Evolutionary conservation across 257 asterid species (phyloP), one percentile per base, ranked within the genome.

Genomic region (Solanum bukasovii): DNA sequence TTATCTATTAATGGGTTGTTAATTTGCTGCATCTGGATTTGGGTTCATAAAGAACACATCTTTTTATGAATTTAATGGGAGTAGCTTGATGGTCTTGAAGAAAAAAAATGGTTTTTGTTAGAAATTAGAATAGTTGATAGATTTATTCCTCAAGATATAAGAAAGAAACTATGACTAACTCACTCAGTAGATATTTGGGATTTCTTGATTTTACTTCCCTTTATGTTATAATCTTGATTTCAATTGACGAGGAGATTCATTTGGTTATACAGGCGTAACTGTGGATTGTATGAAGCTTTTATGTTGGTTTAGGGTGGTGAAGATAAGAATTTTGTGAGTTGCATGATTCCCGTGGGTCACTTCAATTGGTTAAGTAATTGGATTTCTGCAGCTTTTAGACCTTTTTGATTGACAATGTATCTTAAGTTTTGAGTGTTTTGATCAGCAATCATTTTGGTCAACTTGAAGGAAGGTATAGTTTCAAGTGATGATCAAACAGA

Each of bases 401-500:
- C 83, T 88, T 90, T 59, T 40, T 16, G 65, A 37, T 89, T 82
- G 86, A 82, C 10, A 9, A 49, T 29, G 42, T 14, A 68, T 31
- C 31, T 86, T 14, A 27, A 83, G 44, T 72, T 59, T 46, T 84
- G 25, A 37, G 61, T 70, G 81, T 25, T 14, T 83, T 52, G 86
- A 72, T 25, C 87, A 40, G 61, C 29, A 74, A 38, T 71, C 87
- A 81, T 82, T 82, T 49, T 18, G 86, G 86, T 49, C 88, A 88
- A 72, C 20, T 46, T 37, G 81, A 23, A 85, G 90, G 81, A 73
- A 87, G 88, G 81, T 71, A 70, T 87, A 89, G 88, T 61, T 68
- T 68, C 65, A 71, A 91, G 94, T 87, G 85, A 94, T 94, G 98
- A 93, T 94, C 88, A 94, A 94, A 87, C 94, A 94, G 87, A 92